Base-by-base conservation (phyloP, 345 rosid species). In the Arabidopsis arenosa region DNA sequence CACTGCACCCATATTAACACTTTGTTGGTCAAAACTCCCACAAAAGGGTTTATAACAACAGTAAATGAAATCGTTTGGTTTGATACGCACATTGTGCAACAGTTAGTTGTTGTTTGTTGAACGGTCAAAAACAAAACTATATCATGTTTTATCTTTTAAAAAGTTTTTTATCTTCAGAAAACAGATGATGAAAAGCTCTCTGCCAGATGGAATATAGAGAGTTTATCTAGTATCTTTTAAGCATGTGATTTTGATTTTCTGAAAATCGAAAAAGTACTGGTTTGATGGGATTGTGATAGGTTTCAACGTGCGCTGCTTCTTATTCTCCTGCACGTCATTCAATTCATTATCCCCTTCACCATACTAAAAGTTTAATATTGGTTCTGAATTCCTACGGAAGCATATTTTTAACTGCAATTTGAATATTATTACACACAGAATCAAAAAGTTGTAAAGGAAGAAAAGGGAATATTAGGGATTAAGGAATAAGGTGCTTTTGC, bases 281-380 rank as follows among this genome's bases (percentile, higher is more conserved):
- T 32, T 33, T 61, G 80, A 68, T 76, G 79, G 75, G 55, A 40
- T 32, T 49, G 74, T 32, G 56, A 49, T 52, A 32, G 18, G 7
- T 52, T 51, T 68, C 48, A 68, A 51, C 73, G 78, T 66, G 72
- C 44, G 39, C 0, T 68, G 62, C 61, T 66, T 14, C 58, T 57
- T 6, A 30, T 36, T 17, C 54, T 58, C 41, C 26, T 45, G 17
- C 73, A 48, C 79, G 13, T 59, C 33, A 58, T 59, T 47, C 68
- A 58, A 2, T 43, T 52, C 35, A 28, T 54, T 7, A 7, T 65
- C 58, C 65, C 10, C 66, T 56, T 35, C 4, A 21, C 64, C 0
- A 1, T 49, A 23, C 5, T 47, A 49, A 59, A 47, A 57, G 35
- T 11, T 28, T 2, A 14, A 15, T 9, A 40, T 28, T 15, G 21